These are phyloP conservation scores for Colletotrichum orchidophilum DNA, from an alignment of 2,329 filamentous ascomycete genomes.

Conservation along the genomic window DNA sequence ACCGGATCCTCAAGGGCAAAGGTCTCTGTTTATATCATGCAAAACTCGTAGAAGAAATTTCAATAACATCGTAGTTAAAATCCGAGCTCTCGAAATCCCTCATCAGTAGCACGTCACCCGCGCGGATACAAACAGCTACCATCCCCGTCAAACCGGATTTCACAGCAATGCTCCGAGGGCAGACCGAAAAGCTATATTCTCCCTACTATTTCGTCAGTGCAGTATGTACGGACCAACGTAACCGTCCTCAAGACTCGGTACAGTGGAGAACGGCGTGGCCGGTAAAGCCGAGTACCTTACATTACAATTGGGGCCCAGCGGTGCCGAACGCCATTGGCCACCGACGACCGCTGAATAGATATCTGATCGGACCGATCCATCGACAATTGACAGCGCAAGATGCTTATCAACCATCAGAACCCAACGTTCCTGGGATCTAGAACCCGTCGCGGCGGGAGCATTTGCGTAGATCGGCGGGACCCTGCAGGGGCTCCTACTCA, in stretches of 20 bases:
- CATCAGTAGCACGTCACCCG: not conserved
- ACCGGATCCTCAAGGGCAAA: not conserved
- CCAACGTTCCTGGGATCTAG: not conserved
- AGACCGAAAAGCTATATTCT: not conserved
- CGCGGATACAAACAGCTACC: not conserved
- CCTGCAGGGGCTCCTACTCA: not conserved
- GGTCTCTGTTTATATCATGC: not conserved
- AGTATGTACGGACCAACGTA: not conserved
- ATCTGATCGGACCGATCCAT: conserved; percentile 8
- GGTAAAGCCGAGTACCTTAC: conserved; percentile 3
- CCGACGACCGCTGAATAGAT: not conserved
- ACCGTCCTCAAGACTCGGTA: not conserved
- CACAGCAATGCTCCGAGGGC: not conserved
- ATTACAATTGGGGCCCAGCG: not conserved
- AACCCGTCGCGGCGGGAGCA: not conserved
- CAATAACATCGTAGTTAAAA: not conserved
- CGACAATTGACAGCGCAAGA: not conserved
- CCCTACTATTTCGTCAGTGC: not conserved
- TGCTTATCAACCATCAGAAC: conserved; percentile 2
- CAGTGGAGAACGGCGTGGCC: not conserved
- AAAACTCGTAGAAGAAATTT: not conserved
- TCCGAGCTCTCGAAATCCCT: not conserved
- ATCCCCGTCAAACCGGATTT: not conserved
- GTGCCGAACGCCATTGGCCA: not conserved
- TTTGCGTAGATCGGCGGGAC: not conserved